Evolutionary conservation across 768 basidiomycete species (phyloP), one percentile per base, ranked within the genome.

Genomic region (Suillus placidus): DNA sequence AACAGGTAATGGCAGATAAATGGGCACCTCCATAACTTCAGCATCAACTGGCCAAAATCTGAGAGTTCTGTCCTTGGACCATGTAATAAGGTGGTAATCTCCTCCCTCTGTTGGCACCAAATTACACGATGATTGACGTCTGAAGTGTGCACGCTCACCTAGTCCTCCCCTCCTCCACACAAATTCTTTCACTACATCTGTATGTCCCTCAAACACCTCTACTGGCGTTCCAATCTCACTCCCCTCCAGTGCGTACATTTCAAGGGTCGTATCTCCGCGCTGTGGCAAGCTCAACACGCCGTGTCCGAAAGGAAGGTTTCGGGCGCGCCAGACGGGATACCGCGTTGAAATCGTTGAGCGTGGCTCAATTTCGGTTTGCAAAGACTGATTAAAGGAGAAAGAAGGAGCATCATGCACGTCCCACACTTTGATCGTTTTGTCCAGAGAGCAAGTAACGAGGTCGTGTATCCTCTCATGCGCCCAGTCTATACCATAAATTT

Each of bases 401-500:
- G 67, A 47, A 16, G 69, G 64, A 16, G 69, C 64, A 42, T 78
- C 71, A 23, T 74, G 68, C 34, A 68, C 76, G 64, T 84, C 82
- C 93, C 94, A 94, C 18, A 90, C 83, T 75, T 97, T 97, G 80
- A 98, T 92, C 0, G 92, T 91, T 74, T 91, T 94, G 81, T 98
- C 97, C 0, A 99, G 82, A 0, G 95, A 96, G 73, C 97, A 99
- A 1, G 97, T 98, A 10, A 97, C 88, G 42, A 99, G 84, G 74
- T 95, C 91, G 70, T 90, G 84, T n/a, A 83, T 79, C 49, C 82
- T 78, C 20, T 84, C 80, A 60, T 94, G 89, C 8, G 94, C 90
- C 96, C 97, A 99, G 77, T 99, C 97, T 62, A 99, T 95, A 2
- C 97, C 97, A 68, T 99, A 98, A 54, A 98, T 97, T 77, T 95